Percentiles rank a stretch among this genome's conserved stretches.
These are phyloP conservation scores for Hypoxylon rubiginosum DNA, from an alignment of 2,329 filamentous ascomycete genomes.

Conservation along the genomic window DNA sequence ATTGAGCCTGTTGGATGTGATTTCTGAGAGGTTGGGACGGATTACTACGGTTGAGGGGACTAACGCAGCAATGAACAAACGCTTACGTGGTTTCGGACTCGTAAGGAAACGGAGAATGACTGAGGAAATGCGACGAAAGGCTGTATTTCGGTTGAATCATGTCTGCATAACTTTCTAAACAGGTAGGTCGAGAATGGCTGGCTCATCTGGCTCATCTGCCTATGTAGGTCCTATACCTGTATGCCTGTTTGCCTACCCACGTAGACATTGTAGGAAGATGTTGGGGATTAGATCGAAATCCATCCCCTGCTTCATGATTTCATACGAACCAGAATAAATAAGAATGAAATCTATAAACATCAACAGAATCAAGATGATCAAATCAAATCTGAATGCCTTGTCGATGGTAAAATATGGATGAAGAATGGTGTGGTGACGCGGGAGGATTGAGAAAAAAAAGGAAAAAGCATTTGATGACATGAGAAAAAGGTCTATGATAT, in stretches of 20 bases:
- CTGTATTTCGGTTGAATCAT: constrained; percentile 8
- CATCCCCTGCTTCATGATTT: not conserved
- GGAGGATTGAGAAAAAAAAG: not conserved
- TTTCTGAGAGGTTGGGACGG: not conserved
- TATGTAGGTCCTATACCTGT: not conserved
- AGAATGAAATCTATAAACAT: not conserved
- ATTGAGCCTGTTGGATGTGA: not conserved
- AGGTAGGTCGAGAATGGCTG: constrained; percentile 9
- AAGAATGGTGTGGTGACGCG: constrained; percentile 2
- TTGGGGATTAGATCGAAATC: not conserved
- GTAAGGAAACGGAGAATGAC: not conserved
- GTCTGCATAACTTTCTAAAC: constrained; percentile 18
- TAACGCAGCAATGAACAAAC: constrained; percentile 11
- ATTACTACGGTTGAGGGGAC: constrained; percentile 14
- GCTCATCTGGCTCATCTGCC: not conserved
- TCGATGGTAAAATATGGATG: not conserved
- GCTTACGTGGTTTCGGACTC: constrained; percentile 12
- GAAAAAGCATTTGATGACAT: constrained; percentile 3
- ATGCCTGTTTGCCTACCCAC: too few relatives aligned
- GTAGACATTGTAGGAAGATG: too few relatives aligned
- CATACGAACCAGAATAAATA: not conserved
- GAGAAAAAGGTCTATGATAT: not conserved
- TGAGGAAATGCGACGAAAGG: constrained; percentile 2
- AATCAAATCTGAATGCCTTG: too few relatives aligned
- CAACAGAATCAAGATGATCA: too few relatives aligned